phyloP scores from a whole-genome alignment of 1,284 basidiomycete species.

The Ceratobasidium theobromae region DNA sequence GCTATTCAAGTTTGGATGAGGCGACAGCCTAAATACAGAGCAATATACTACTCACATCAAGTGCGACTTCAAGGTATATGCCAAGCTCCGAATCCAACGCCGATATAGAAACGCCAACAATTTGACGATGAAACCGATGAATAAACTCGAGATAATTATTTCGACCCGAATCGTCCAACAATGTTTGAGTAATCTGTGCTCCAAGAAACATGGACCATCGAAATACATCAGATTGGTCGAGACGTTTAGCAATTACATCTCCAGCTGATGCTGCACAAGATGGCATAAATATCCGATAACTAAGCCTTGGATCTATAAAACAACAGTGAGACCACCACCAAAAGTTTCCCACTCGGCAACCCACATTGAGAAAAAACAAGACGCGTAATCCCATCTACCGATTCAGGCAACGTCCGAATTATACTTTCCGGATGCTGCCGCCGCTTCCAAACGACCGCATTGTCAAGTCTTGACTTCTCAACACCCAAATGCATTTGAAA shows the following conservation, averaged over 20 bases:
- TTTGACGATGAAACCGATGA: not conserved
- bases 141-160: not conserved
- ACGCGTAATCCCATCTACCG: not conserved
- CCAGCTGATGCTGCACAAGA: not conserved
- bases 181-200: not conserved
- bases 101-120: not conserved
- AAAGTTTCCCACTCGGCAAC: not conserved
- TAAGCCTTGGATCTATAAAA: not conserved
- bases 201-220: slow-evolving; percentile 16
- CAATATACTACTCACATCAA: not conserved
- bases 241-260: not conserved
- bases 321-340: not conserved
- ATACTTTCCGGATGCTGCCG: not conserved
- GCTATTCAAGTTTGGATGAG: too few relatives aligned
- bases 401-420: not conserved
- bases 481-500: too few relatives aligned
- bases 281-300: not conserved
- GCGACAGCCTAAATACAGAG: too few relatives aligned
- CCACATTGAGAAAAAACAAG: not conserved
- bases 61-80: not conserved
- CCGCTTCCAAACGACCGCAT: not conserved
- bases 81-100: not conserved
- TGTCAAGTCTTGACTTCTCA: too few relatives aligned
- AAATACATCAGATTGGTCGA: not conserved
- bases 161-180: not conserved